Percentiles rank a stretch among this genome's conserved stretches.
These are phyloP conservation scores for Colletotrichum australisinense DNA, from an alignment of 2,329 filamentous ascomycete genomes.

Conservation along the genomic window DNA sequence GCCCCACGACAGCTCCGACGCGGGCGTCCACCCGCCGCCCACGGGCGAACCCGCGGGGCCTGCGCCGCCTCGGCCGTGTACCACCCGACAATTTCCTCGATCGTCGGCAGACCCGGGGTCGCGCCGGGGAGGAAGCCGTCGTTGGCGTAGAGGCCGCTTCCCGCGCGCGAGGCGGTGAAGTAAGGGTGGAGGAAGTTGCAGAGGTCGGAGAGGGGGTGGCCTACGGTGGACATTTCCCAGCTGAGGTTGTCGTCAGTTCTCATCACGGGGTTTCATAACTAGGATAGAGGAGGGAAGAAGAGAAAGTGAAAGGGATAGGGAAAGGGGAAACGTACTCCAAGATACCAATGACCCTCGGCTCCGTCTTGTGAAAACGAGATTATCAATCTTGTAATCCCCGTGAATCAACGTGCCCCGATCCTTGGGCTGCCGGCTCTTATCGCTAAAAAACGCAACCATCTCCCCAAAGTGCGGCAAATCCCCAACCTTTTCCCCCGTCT, in stretches of 20 bases:
- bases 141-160: conserved; percentile 44
- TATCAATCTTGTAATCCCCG: conserved; percentile 97
- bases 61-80: conserved; percentile 70
- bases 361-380: conserved; percentile 87
- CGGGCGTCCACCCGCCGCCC: conserved; percentile 73
- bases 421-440: conserved; percentile 75
- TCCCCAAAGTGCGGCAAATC: conserved; percentile 86
- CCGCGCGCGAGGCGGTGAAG: conserved; percentile 48
- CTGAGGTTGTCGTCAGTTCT: conserved; percentile 44
- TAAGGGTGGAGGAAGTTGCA: conserved; percentile 74
- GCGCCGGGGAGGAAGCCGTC: conserved; percentile 69
- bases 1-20: conserved; percentile 69
- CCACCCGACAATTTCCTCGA: conserved; percentile 54
- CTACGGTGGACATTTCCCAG: conserved; percentile 98
- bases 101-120: conserved; percentile 71
- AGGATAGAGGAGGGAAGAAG: neutral
- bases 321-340: conserved; percentile 71
- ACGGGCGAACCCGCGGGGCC: conserved; percentile 59
- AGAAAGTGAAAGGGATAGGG: neutral
- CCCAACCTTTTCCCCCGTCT: conserved; percentile 81
- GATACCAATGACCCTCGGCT: conserved; percentile 89
- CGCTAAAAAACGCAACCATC: conserved; percentile 81
- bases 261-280: neutral
- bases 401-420: conserved; percentile 87
- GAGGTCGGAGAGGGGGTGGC: conserved; percentile 93